Base-by-base conservation (phyloP, 768 basidiomycete species). In the Cantharellus anzutake region DNA sequence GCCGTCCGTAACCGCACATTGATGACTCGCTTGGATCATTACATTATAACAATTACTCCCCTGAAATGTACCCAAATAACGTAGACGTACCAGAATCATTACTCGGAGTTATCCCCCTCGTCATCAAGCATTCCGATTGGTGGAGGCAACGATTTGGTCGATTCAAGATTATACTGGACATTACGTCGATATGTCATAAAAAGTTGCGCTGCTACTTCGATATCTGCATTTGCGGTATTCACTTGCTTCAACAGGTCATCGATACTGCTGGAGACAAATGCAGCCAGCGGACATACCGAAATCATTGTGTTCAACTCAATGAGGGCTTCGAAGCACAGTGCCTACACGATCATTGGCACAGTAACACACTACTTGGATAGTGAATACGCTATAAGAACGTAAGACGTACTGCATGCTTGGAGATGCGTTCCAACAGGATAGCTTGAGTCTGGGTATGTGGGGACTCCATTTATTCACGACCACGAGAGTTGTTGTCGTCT, bases 361-460 rank as follows among this genome's bases (percentile, higher is more conserved):
- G 11, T 11, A 48, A 29, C 11, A 48, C 44, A 48, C 44, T 48
- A 55, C 52, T 7, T 14, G 35, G 35, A 55, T 11, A 7, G 44
- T 48, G 11, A 48, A 48, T 38, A 56, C 5, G 3, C n/a, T 39
- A 58, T 39, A 5, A 42, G 29, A 4, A 3, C 29, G 44, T 48
- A 44, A 4, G 7, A 74, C 83, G 63, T 63, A 91, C 91, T 3
- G 86, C 80, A 64, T 89, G 94, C 72, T 92, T 93, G 35, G 90
- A 73, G 65, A 97, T 92, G 37, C 92, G 79, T 65, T 94, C 88
- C 2, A 96, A 76, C 20, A 94, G 78, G 52, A 92, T 82, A 40
- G 87, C 89, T 68, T 97, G 92, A 50, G 86, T 78, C 70, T 93
- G 90, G 57, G 88, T 87, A 65, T 97, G 91, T 29, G 92, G 92